These are phyloP conservation scores for Zanthoxylum bungeanum DNA, from an alignment of 345 rosid genomes.

Conservation along the genomic window DNA sequence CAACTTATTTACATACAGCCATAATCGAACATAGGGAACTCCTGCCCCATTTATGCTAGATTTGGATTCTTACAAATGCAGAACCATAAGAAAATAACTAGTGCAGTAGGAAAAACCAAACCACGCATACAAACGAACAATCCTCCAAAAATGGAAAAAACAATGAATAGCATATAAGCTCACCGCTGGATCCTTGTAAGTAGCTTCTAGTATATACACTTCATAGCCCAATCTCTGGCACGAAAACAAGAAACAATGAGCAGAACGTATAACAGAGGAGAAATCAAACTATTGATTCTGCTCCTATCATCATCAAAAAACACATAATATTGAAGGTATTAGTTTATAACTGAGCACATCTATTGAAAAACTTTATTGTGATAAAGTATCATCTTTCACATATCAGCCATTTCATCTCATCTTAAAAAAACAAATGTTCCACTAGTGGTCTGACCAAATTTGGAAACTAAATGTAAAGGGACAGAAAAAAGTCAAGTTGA, in stretches of 20 bases:
- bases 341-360: constrained; percentile 1
- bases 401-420: background rate
- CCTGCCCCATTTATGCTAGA: constrained; percentile 12
- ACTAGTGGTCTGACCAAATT: background rate
- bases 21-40: constrained; percentile 3
- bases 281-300: background rate
- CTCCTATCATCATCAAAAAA: constrained; percentile 2
- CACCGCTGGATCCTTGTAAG: constrained; percentile 89
- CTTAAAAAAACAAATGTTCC: background rate
- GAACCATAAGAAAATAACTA: background rate
- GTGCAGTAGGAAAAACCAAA: background rate
- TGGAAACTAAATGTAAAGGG: background rate
- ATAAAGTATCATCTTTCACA: constrained; percentile 1
- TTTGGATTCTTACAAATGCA: background rate
- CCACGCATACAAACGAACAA: background rate
- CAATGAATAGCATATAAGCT: constrained; percentile 26
- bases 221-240: constrained; percentile 93
- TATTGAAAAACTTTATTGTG: background rate
- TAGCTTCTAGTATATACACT: constrained; percentile 79
- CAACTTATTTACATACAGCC: constrained; percentile 15
- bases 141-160: background rate
- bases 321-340: constrained; percentile 2
- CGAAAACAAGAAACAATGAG: constrained; percentile 29
- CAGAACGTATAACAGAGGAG: constrained; percentile 7
- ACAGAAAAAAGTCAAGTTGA: background rate